Base-by-base conservation (phyloP, 805 yeast genomes). In the Candida piceae region DNA sequence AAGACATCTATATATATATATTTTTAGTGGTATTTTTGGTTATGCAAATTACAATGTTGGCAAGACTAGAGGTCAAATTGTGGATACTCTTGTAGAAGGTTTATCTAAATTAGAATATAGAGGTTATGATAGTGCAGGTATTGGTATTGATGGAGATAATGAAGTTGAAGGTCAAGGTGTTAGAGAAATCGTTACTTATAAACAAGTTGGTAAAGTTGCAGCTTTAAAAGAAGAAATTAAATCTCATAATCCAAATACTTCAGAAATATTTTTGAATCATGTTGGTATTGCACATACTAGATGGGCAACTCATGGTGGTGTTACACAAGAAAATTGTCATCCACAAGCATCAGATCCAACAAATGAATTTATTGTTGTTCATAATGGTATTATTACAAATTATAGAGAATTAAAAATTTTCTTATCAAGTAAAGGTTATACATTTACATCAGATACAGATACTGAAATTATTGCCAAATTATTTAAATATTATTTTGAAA, bases 231-330 rank as follows among this genome's bases (percentile, higher is more conserved):
- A 77, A 44, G 80, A 80, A 63, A 78, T 85, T 48, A 68, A 64
- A 22, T 38, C 52, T 5, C 57, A 52, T 16, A 60, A 74, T 31
- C 72, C 80, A 40, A 76, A 83, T 53, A 71, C 81, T 50, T 63
- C 71, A 20, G 78, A 75, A 42, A 70, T 76, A 16, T 88, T 86
- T 57, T 80, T 76, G 51, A 78, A 82, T 60, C 98, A 93, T 59
- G 88, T 80, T 42, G 98, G 96, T 58, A 93, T 93, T 61, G 97
- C 98, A 17, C 99, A 93, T 66, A 93, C 99, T 11, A 84, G 99
- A 71, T 93, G 99, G 99, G 99, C 99, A 35, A 93, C 99, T 26
- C 99, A 93, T 63, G 99, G 99, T 64, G 85, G 80, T 53, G 97
- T 97, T 40, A 78, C 77, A 48, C 77, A 73, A 44, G 52, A 63